Conservation (phyloP, 495 filamentous ascomycete species). For the Melanomma pulvis-pyrius region DNA sequence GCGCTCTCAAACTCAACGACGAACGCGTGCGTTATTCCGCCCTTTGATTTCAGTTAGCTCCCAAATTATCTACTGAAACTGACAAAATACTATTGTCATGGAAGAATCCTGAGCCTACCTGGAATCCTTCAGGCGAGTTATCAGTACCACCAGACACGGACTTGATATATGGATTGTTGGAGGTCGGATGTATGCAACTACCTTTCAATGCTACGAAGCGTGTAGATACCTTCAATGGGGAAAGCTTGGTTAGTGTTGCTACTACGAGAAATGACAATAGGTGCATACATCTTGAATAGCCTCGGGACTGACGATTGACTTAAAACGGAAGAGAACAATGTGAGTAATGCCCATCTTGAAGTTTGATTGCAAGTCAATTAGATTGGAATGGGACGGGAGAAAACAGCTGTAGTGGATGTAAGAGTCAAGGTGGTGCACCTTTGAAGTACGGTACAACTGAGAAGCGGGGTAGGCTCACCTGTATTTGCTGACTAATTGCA, state of each 20-base stretch:
- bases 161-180: slow-evolving; percentile 61
- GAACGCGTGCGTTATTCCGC: slow-evolving; percentile 63
- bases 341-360: slow-evolving; percentile 59
- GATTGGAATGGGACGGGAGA: no score
- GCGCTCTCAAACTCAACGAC: slow-evolving; percentile 61
- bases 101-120: slow-evolving; percentile 52
- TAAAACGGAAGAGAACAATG: slow-evolving; percentile 67
- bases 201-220: slow-evolving; percentile 45
- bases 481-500: no score
- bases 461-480: no score
- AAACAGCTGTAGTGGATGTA: no score
- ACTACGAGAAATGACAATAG: no score
- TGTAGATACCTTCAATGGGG: slow-evolving; percentile 48
- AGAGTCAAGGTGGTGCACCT: no score
- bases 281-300: slow-evolving; percentile 56
- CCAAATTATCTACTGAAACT: no score
- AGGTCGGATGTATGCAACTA: slow-evolving; percentile 54
- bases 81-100: no score
- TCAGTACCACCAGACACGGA: slow-evolving; percentile 62
- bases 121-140: slow-evolving; percentile 64
- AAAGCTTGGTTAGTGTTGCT: no score
- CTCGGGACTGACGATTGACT: slow-evolving; percentile 47
- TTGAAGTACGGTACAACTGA: no score
- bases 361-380: no score
- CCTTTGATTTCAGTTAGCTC: slow-evolving; percentile 39